Percentiles rank a stretch among this genome's conserved stretches.
These are phyloP conservation scores for slime mould (Dictyostelium discoideum) DNA, from an alignment of 78 protist species.

Conservation along the genomic window dicty_2.7 NC_007089.4:4534001-4534500, in stretches of 20 bases:
- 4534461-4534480: neutral
- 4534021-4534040: no score
- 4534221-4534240: no score
- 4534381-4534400: neutral
- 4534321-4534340: neutral
- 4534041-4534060: neutral
- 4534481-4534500: no score
- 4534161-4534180: no score
- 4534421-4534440: neutral
- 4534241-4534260: neutral
- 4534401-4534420: neutral
- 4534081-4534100: neutral
- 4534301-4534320: no score
- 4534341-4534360: neutral
- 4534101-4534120: no score
- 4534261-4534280: neutral
- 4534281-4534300: neutral
- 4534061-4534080: no score
- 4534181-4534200: no score
- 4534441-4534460: neutral
- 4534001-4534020: neutral
- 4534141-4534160: no score
- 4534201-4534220: no score
- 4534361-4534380: neutral
- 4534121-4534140: no score